Conservation (phyloP, 441 rosid species). For the Dalechampia spathulata region DNA sequence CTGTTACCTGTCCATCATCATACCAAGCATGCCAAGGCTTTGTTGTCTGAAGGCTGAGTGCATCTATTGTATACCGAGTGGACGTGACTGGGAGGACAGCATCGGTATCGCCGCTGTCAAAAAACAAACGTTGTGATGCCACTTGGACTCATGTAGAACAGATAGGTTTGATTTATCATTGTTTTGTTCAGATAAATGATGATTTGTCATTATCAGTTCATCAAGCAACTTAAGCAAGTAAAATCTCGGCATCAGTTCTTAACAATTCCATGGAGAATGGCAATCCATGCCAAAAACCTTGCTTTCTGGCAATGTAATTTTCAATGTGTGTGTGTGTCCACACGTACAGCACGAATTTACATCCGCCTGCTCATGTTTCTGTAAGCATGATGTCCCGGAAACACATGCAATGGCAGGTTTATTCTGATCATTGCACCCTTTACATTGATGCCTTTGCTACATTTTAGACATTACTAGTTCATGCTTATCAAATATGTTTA, state of each 20-base stretch:
- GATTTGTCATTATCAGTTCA: background rate
- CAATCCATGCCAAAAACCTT: background rate
- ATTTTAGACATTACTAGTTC: background rate
- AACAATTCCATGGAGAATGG: background rate
- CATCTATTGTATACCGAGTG: slow-evolving; percentile 76
- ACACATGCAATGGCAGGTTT: too few species aligned
- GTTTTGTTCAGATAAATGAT: too few species aligned
- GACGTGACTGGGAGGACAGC: slow-evolving; percentile 82
- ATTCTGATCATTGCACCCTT: too few species aligned
- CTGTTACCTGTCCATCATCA: slow-evolving; percentile 63
- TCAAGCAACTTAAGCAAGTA: background rate
- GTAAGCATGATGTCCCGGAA: too few species aligned
- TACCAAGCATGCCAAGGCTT: slow-evolving; percentile 76
- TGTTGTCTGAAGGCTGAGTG: slow-evolving; percentile 61
- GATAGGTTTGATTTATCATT: too few species aligned
- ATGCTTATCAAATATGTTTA: background rate
- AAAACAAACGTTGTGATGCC: too few species aligned
- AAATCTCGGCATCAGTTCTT: background rate
- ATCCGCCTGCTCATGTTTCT: too few species aligned
- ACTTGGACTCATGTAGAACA: too few species aligned
- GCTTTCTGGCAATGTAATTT: background rate
- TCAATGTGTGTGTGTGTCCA: background rate
- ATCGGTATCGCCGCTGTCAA: slow-evolving; percentile 86
- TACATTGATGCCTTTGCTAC: background rate
- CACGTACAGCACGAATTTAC: too few species aligned